Conservation (phyloP, 306 rosid species). For the Parietaria judaica region DNA sequence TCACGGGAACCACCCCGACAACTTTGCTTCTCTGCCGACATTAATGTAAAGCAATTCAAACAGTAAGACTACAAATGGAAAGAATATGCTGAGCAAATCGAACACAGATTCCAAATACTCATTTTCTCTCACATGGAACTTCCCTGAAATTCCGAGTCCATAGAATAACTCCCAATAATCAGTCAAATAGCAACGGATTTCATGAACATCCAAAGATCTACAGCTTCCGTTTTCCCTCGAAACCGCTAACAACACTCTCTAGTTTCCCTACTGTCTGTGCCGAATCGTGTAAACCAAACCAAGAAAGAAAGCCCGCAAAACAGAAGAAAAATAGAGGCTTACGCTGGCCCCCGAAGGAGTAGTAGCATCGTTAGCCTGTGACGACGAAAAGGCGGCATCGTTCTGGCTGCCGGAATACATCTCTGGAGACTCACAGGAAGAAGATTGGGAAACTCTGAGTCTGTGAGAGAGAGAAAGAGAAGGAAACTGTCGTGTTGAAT, state of each 20-base stretch:
- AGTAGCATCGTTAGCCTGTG: conserved; percentile 52
- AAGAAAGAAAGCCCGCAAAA: conserved; percentile 3
- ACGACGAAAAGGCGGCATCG: conserved; percentile 46
- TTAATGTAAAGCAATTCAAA: not conserved
- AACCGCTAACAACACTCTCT: too few species aligned
- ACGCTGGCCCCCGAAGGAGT: conserved; percentile 49
- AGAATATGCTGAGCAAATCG: too few species aligned
- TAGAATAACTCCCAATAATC: too few species aligned
- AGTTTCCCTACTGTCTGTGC: not conserved
- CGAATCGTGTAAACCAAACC: not conserved
- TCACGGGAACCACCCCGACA: conserved; percentile 76
- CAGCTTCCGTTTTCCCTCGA: too few species aligned
- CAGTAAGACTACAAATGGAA: too few species aligned
- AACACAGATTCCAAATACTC: too few species aligned
- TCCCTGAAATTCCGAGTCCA: too few species aligned
- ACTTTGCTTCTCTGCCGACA: conserved; percentile 47
- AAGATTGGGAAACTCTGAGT: not conserved
- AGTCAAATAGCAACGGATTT: too few species aligned
- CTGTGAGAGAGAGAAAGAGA: not conserved
- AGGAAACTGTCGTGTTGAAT: not conserved
- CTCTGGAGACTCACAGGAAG: conserved; percentile 26
- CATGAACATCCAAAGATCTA: too few species aligned
- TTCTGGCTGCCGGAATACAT: conserved; percentile 79
- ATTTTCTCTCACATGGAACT: too few species aligned
- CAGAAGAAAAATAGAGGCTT: conserved; percentile 11